Conservation (phyloP, 2,329 filamentous ascomycete genomes). For the Nothophoma quercina region DNA sequence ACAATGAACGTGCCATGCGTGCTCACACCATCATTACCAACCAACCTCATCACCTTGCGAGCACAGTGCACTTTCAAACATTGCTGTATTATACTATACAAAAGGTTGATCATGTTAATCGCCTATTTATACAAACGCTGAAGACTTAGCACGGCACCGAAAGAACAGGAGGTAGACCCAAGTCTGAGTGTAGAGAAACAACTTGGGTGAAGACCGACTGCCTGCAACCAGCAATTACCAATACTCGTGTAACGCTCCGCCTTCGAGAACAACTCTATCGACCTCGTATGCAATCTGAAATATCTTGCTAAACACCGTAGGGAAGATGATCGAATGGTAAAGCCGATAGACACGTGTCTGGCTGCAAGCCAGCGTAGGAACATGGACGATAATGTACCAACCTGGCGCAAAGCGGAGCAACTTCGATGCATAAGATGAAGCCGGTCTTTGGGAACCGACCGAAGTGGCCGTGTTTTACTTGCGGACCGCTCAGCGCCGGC, state of each 20-base stretch:
- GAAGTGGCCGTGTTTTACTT: not conserved
- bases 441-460: not conserved
- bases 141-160: constrained; percentile 3
- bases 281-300: not conserved
- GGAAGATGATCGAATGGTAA: not conserved
- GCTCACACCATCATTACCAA: not conserved
- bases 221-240: constrained; percentile 4
- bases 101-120: not conserved
- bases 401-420: not conserved
- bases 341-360: not conserved
- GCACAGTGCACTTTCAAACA: not conserved
- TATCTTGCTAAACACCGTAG: constrained; percentile 3
- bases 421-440: not conserved
- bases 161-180: not conserved
- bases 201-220: not conserved
- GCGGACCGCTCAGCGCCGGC: constrained; percentile 1
- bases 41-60: not conserved
- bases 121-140: not conserved
- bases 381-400: not conserved
- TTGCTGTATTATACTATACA: constrained; percentile 10
- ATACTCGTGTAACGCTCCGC: constrained; percentile 3
- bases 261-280: not conserved
- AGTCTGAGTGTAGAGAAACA: not conserved
- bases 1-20: not conserved
- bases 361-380: not conserved